Percentiles rank a stretch among this genome's conserved stretches.
Conservation (phyloP, 768 basidiomycete genomes). For the Galerina sulciceps region DNA sequence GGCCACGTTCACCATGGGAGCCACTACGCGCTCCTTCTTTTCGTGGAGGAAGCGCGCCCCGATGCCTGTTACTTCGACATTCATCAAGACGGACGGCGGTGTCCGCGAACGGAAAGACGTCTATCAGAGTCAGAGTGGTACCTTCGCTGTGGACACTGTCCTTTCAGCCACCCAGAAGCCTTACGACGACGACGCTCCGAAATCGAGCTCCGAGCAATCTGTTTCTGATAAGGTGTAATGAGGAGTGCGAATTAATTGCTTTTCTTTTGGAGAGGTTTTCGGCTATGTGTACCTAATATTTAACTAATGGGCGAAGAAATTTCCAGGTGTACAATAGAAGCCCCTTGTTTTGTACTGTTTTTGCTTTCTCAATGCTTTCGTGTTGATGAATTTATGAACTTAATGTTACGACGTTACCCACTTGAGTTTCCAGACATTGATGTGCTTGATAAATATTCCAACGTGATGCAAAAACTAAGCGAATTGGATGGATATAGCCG, state of each 20-base stretch:
- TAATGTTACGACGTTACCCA: too few species aligned
- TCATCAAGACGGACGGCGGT: slow-evolving; percentile 2
- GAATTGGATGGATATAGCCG: background rate
- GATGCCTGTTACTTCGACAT: slow-evolving; percentile 15
- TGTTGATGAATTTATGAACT: too few species aligned
- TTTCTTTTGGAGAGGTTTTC: too few species aligned
- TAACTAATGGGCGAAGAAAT: background rate
- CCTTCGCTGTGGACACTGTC: background rate
- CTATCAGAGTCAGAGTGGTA: background rate
- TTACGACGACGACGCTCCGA: background rate
- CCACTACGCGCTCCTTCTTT: background rate
- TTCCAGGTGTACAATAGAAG: background rate
- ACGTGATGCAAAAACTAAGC: background rate
- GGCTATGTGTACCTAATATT: background rate
- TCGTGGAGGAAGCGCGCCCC: background rate
- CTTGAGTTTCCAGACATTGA: too few species aligned
- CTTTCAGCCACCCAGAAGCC: background rate
- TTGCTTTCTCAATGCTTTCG: background rate
- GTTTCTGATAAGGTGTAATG: background rate
- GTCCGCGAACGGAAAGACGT: slow-evolving; percentile 8
- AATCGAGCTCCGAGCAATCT: background rate
- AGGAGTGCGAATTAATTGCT: background rate
- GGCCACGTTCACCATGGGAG: slow-evolving; percentile 1
- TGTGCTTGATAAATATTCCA: background rate
- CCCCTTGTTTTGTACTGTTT: background rate